These are phyloP conservation scores for Curvularia verruculosa DNA, from an alignment of 2,329 filamentous ascomycete genomes.

Conservation along the genomic window DNA sequence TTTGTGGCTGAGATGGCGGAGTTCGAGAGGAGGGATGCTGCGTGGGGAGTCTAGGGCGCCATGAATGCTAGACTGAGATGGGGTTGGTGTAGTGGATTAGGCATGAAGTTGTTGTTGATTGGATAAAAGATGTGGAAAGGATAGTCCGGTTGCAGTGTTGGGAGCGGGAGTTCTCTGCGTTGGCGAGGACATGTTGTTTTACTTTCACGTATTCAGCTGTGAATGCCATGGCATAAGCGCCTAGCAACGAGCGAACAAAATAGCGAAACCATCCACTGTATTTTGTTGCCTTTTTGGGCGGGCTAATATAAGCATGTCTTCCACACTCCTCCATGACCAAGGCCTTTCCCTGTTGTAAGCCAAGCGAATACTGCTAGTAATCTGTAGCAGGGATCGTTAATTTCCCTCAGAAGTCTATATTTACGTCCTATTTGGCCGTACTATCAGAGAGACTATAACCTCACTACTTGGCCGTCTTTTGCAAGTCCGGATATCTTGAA, in stretches of 20 bases:
- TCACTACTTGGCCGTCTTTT: neutral
- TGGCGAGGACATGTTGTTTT: neutral
- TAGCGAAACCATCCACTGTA: neutral
- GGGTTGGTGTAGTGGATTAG: neutral
- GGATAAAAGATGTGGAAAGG: neutral
- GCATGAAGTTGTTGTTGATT: neutral
- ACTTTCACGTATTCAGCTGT: neutral
- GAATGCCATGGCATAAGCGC: neutral
- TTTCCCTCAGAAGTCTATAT: neutral
- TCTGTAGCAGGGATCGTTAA: neutral
- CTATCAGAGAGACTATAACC: neutral
- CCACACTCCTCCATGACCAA: neutral
- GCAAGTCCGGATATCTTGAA: neutral
- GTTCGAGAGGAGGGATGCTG: slow-evolving; percentile 36
- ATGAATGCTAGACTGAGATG: neutral
- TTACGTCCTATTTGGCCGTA: neutral
- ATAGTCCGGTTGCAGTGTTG: neutral
- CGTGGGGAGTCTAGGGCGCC: slow-evolving; percentile 9
- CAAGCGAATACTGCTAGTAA: neutral
- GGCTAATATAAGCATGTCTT: neutral
- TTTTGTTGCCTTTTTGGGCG: neutral
- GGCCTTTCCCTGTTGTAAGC: neutral
- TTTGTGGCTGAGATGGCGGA: slow-evolving; percentile 37
- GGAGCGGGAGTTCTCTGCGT: neutral
- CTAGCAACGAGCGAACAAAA: neutral